Base-by-base conservation (phyloP, 164 flowering plant species). In the Houttuynia cordata region DNA sequence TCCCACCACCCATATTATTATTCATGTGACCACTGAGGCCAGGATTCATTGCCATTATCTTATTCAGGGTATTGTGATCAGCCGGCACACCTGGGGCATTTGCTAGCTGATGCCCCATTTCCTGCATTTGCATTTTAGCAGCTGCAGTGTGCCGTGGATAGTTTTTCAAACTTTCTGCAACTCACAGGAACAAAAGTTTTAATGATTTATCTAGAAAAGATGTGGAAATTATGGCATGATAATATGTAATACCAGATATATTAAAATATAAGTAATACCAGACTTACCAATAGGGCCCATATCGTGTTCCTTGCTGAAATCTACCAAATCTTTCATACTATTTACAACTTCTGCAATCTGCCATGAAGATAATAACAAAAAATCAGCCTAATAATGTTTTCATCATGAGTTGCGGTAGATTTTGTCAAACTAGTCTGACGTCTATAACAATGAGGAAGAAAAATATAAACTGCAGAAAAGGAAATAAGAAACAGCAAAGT, bases 311-410 rank as follows among this genome's bases (percentile, higher is more conserved):
- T 78, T 68, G 69, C 88, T 79, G 70, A 84, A 85, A 69, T 81
- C 94, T 53, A 88, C 85, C 76, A 94, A 70, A 71, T 87, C 97
- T 72, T 85, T 87, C 99, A 91, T 88, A 74, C 91, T 85, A 70
- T 76, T 87, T 58, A 88, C 97, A 62, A 94, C 97, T 69, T 94
- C 99, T 47, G 99, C 74, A 62, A 91, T 94, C 99, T 94, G 59
- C 40, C 21, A 40, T 18, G 51, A 53, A 25, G 18, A 10, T 45
- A 40, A 60, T 39, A 42, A 8, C 39, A 68, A 53, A 53, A 1
- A n/a, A n/a, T n/a, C n/a, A n/a, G n/a, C 8, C 4, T 23, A 23
- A 53, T 19, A 4, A 23, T 22, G 24, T 53, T n/a, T n/a, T n/a
- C n/a, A n/a, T 30, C 37, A 30, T 30, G 37, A 30, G 4, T 30